Base-by-base conservation (phyloP, 495 filamentous ascomycete species). In the Amniculicola lignicola region DNA sequence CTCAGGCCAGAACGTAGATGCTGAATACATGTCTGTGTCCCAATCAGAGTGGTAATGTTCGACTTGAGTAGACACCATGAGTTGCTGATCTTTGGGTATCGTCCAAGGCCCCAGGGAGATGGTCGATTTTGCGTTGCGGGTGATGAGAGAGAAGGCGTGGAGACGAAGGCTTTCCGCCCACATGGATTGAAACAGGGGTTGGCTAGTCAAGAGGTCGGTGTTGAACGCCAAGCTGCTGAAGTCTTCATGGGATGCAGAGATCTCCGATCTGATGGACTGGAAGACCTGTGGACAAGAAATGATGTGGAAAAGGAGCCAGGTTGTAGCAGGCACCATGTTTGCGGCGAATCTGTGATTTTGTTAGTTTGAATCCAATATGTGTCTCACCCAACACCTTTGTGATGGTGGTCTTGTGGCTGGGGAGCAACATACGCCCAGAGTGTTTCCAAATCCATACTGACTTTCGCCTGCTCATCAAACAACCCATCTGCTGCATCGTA, bases 101-200 rank as follows among this genome's bases (percentile, higher is more conserved):
- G 16, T 10, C 36, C 35, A 42, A 21, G 15, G 14, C 6, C 38
- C 50, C 14, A 42, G 15, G 14, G 11, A 16, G 16, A 19, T 16
- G 4, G 15, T 38, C 12, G 29, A 16, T 33, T 44, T 28, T 15
- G 29, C 24, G 4, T n/a, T 35, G 4, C 50, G 50, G 4, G 24
- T 53, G 9, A 42, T 18, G n/a, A 33, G 9, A 11, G 24, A 18
- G 18, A 19, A 18, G 23, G 31, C 35, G 15, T 42, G 40, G 4
- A 53, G 37, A 19, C 50, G 37, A 18, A 44, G n/a, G 16, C 22
- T 31, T 33, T 53, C 50, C 15, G 50, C 50, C 14, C 44, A 53
- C 1, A 42, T 53, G 10, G 50, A 42, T 25, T 53, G 50, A 12
- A 53, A 38, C 11, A 53, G 22, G 11, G 36, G 35, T 18, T 43